Evolutionary conservation across 1,284 basidiomycete species (phyloP), one percentile per base, ranked within the genome.

Genomic region (Leccinum pachyderme): DNA sequence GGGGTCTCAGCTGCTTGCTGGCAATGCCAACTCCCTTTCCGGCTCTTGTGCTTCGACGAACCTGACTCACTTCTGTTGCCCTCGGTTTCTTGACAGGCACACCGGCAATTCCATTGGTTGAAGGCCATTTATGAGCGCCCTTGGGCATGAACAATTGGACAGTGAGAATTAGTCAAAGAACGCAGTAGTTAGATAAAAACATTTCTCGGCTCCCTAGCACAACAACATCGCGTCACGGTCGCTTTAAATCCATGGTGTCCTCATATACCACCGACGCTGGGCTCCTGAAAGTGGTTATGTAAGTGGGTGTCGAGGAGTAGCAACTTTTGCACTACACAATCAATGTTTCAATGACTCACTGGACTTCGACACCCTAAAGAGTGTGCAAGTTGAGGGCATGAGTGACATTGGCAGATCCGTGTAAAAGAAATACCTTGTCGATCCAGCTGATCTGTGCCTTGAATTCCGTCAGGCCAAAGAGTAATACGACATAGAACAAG

Each of bases 221-320:
- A 18, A 18, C 18, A 18, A 18, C 18, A 18, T 18, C 18, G 18
- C 7, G 44, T 60, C 52, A 66, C 12, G 43, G 4, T n/a, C 29
- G 48, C 24, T 52, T 52, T 33, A 46, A 18, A 41, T 25, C 39
- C 37, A 66, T 15, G 27, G 46, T 58, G 25, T 71, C 63, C 25
- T 70, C 73, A 37, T 77, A 77, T 12, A 77, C 65, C 15, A 76
- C 60, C n/a, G 66, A 67, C 0, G 75, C 74, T 13, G 73, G 68
- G 41, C 70, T 69, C 65, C 76, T 77, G 33, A 29, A 28, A 32
- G 4, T 18, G 18, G 18, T 18, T 18, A 18, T 18, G 18, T 18
- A 18, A 18, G 18, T 18, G 18, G 18, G 18, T 18, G 18, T 18
- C 18, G 18, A 18, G 18, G 18, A 18, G 18, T 18, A 18, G 18